A percentile compares a stretch with the other conserved stretches of the same genome.
Conservation (phyloP, 139 green algal species). For the Mesostigma viride region DNA sequence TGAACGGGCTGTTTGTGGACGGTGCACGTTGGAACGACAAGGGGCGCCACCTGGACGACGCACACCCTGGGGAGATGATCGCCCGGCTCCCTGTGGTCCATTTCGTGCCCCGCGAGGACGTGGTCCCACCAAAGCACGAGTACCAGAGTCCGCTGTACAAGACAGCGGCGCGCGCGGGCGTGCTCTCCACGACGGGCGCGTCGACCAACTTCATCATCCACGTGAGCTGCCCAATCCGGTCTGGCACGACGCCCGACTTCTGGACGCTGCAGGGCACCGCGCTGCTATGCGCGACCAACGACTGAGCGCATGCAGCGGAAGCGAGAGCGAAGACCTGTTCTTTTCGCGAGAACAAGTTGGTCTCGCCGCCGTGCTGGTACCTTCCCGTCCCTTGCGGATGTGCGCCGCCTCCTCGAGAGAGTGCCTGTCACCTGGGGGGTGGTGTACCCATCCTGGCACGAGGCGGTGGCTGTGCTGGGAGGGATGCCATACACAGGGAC, state of each 20-base stretch:
- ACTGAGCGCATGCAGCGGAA: too few species aligned
- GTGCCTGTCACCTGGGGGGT: too few species aligned
- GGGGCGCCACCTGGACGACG: constrained; percentile 42
- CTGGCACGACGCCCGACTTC: constrained; percentile 42
- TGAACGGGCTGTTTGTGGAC: constrained; percentile 67
- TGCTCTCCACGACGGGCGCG: constrained; percentile 66
- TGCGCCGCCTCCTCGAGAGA: too few species aligned
- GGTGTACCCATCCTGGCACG: too few species aligned
- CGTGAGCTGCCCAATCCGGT: constrained; percentile 49
- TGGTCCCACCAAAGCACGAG: constrained; percentile 25
- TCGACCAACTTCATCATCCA: constrained; percentile 68
- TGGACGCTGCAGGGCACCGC: constrained; percentile 71
- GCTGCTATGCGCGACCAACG: constrained; percentile 55
- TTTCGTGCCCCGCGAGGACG: constrained; percentile 22
- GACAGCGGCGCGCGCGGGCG: constrained; percentile 56
- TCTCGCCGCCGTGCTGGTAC: too few species aligned
- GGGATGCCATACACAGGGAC: too few species aligned
- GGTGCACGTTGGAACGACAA: constrained; percentile 50
- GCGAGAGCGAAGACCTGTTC: too few species aligned
- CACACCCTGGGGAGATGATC: constrained; percentile 54
- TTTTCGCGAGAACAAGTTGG: too few species aligned
- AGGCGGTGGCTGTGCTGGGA: too few species aligned
- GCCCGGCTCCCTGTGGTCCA: constrained; percentile 62
- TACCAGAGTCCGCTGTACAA: constrained; percentile 78
- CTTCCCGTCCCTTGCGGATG: too few species aligned